Evolutionary conservation across 371 early-diverging fungal species (phyloP).

Genomic region (Zychaea mexicana): DNA sequence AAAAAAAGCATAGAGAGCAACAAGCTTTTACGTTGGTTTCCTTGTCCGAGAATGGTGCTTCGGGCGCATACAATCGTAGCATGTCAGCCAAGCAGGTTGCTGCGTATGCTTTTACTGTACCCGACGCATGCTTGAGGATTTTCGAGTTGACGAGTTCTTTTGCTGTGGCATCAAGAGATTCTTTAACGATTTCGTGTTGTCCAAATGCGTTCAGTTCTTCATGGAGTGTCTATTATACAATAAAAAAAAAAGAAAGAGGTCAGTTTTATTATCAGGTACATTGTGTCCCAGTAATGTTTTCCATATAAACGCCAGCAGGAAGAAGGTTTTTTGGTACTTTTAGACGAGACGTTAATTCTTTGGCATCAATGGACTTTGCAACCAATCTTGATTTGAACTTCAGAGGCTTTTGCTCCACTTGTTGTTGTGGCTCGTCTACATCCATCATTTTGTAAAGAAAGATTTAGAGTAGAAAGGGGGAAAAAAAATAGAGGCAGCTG

Average conservation of each 20-base stretch:
- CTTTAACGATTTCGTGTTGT: conserved; percentile 31
- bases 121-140: conserved; percentile 77
- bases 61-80: conserved; percentile 90
- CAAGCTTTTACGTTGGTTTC: conserved; percentile 65
- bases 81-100: conserved; percentile 93
- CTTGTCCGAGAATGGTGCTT: conserved; percentile 79
- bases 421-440: not conserved
- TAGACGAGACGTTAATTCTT: not conserved
- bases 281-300: conserved; percentile 2
- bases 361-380: not conserved
- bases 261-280: not conserved
- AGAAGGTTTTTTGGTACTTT: not conserved
- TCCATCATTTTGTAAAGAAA: conserved; percentile 5
- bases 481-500: too few species aligned
- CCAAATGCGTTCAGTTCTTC: conserved; percentile 30
- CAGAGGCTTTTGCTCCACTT: not conserved
- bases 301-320: not conserved
- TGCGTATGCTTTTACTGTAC: conserved; percentile 73
- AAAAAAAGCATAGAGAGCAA: too few species aligned
- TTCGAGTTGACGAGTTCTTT: conserved; percentile 69
- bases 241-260: not conserved
- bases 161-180: conserved; percentile 65
- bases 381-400: not conserved
- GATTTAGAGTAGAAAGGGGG: too few species aligned
- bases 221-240: conserved; percentile 26